phyloP scores from a whole-genome alignment of 176 grass and related monocot species.

The Olyra latifolia region DNA sequence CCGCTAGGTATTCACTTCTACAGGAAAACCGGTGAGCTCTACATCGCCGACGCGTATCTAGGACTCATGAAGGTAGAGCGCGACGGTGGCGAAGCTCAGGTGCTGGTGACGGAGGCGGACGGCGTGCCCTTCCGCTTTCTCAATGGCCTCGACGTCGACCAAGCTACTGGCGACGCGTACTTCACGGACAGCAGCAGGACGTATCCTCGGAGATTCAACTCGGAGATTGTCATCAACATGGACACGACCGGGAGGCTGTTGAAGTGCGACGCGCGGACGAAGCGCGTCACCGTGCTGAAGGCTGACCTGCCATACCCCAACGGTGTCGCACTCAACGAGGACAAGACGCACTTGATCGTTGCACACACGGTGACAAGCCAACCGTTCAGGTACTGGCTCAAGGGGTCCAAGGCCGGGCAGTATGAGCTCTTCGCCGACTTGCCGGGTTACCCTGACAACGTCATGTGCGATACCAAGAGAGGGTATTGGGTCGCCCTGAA shows the following conservation, averaged over 20 bases:
- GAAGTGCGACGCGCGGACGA: no score
- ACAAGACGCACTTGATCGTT: constrained; percentile 40
- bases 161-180: constrained; percentile 52
- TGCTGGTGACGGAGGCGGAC: constrained; percentile 24
- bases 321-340: constrained; percentile 39
- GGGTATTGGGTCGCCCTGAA: constrained; percentile 63
- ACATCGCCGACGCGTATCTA: constrained; percentile 63
- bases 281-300: constrained; percentile 32
- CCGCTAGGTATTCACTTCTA: constrained; percentile 52
- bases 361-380: constrained; percentile 40
- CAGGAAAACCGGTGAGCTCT: constrained; percentile 49
- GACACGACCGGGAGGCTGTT: no score
- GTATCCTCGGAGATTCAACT: not conserved
- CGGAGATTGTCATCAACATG: no score
- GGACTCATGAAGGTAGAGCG: constrained; percentile 49
- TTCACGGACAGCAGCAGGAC: constrained; percentile 65
- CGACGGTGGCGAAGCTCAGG: constrained; percentile 31
- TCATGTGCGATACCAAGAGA: constrained; percentile 15
- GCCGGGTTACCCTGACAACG: constrained; percentile 65
- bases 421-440: constrained; percentile 49
- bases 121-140: constrained; percentile 53
- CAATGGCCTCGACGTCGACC: constrained; percentile 59
- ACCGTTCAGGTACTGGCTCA: constrained; percentile 43
- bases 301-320: constrained; percentile 35
- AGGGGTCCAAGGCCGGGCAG: constrained; percentile 20